phyloP scores from a whole-genome alignment of 129 eudicot genomes.

The Lactuca saligna region DNA sequence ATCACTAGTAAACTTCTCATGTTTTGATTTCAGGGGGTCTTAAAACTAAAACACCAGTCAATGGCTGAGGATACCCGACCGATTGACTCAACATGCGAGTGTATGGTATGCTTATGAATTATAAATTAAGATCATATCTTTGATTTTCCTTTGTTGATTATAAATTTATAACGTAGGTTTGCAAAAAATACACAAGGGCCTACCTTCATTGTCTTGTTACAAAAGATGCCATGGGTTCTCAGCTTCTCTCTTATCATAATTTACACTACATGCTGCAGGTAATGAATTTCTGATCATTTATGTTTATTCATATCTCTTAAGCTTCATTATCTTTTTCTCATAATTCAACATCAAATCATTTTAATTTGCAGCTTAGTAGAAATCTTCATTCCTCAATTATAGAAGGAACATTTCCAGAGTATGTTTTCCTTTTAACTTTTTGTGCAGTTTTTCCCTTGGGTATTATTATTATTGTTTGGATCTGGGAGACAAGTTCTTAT shows the following conservation, averaged over 20 bases:
- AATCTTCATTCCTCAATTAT: slow-evolving; percentile 88
- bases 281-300: not conserved
- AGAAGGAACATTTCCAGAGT: slow-evolving; percentile 85
- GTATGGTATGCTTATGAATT: slow-evolving; percentile 63
- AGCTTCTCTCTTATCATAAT: slow-evolving; percentile 92
- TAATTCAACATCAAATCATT: slow-evolving; percentile 16
- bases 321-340: not conserved
- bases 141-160: slow-evolving; percentile 20
- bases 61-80: slow-evolving; percentile 90
- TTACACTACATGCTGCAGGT: slow-evolving; percentile 88
- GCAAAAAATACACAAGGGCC: slow-evolving; percentile 88
- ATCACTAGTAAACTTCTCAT: too few species aligned
- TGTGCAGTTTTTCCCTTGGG: not conserved
- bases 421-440: slow-evolving; percentile 30
- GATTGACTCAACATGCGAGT: slow-evolving; percentile 78
- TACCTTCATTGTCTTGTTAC: slow-evolving; percentile 96
- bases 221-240: slow-evolving; percentile 99
- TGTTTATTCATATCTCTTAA: not conserved
- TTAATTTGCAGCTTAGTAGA: slow-evolving; percentile 80
- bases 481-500: slow-evolving; percentile 4
- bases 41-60: slow-evolving; percentile 78
- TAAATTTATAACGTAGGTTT: slow-evolving; percentile 50
- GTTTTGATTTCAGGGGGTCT: slow-evolving; percentile 65
- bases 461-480: not conserved
- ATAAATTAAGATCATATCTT: not conserved